Evolutionary conservation across 805 yeast species (phyloP), one percentile per base, ranked within the genome.

Genomic region (Candida khao-thaluensis): DNA sequence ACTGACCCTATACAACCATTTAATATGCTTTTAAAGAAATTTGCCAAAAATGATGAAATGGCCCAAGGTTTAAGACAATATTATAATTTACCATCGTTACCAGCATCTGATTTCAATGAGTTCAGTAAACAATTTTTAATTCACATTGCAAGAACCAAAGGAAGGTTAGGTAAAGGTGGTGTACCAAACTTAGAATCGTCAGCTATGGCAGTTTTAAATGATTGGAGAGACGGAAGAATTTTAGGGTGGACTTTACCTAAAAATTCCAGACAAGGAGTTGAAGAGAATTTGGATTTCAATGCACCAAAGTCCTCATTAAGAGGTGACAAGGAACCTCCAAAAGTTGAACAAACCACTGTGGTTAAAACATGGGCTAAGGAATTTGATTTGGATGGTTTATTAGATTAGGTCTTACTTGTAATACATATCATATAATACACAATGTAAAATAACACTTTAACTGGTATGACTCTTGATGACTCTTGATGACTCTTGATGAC

Each of bases 151-250:
- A 82, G 99, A 61, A 78, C 81, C 51, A 81, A 88, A 62, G 99
- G 99, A 42, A 78, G 97, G 63, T 71, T 93, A 47, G 88, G 95
- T 35, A 84, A 78, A 56, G 96, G 96, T 30, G 99, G 99, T 57
- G 65, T 93, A 43, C 96, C 98, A 41, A 89, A 93, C 60, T 61
- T 93, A 47, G 83, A 79, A 43, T 74, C 90, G 48, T 95, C 98
- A 7, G 96, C 95, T 25, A 60, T 77, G 53, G 72, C 85, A 25
- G 83, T 93, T 9, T 71, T 93, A 56, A 87, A 78, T 53, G 99
- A 93, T 65, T 93, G 98, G 98, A 81, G 96, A 66, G 97, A 90
- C 62, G 99, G 99, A 43, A 79, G 93, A 59, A 80, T 93, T 53
- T 64, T 82, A 40, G 95, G 97, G 34, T 93, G 96, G 96, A 79